Conservation (phyloP, 176 grass and related monocot genomes). For the Canna indica region DNA sequence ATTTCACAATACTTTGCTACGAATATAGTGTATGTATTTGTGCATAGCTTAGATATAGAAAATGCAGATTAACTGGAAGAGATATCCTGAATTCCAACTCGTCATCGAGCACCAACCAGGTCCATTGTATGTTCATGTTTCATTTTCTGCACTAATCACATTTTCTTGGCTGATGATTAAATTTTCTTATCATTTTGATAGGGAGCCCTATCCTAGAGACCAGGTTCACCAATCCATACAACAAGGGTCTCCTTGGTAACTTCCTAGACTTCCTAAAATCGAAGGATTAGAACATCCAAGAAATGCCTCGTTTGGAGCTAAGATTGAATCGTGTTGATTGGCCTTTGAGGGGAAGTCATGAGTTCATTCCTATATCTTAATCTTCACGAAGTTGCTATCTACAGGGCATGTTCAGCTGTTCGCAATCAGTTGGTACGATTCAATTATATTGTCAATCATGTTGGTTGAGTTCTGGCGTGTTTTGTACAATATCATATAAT, state of each 20-base stretch:
- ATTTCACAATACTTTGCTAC: conserved; percentile 61
- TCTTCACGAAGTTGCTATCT: too few species aligned
- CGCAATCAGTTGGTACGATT: too few species aligned
- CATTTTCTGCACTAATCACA: neutral
- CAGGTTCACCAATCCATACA: conserved; percentile 74
- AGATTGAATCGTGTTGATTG: neutral
- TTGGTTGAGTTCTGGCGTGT: neutral
- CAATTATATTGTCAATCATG: neutral
- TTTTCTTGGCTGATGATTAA: conserved; percentile 11
- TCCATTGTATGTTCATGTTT: conserved; percentile 20
- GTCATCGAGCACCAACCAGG: conserved; percentile 51
- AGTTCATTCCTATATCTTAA: too few species aligned
- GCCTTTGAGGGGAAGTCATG: neutral
- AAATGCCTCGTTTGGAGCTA: neutral
- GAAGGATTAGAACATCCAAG: conserved; percentile 22
- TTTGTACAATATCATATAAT: neutral
- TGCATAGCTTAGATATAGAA: conserved; percentile 50
- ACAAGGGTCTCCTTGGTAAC: conserved; percentile 70
- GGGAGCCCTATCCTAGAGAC: conserved; percentile 35
- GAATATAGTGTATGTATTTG: conserved; percentile 44
- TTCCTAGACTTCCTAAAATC: conserved; percentile 67
- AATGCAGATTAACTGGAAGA: conserved; percentile 97
- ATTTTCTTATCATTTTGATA: conserved; percentile 11
- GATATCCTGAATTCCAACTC: conserved; percentile 83
- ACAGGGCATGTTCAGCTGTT: too few species aligned